Percentiles rank a stretch among this genome's conserved stretches.
phyloP scores from a whole-genome alignment of 306 rosid genomes.

The Oxytropis ochrocephala region DNA sequence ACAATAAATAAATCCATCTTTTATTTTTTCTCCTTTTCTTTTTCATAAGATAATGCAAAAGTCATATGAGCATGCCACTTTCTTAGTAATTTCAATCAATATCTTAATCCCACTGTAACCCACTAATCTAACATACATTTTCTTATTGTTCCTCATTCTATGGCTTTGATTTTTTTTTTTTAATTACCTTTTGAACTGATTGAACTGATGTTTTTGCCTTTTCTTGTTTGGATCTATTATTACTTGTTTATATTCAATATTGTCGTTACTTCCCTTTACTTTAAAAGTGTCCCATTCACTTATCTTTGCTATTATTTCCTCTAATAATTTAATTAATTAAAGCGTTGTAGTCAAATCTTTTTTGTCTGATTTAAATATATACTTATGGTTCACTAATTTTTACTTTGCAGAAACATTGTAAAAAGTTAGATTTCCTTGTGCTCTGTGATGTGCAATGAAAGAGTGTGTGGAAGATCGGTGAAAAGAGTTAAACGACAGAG shows the following conservation, averaged over 20 bases:
- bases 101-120: slow-evolving; percentile 59
- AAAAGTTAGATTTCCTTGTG: slow-evolving; percentile 50
- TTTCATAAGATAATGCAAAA: slow-evolving; percentile 29
- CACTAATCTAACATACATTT: slow-evolving; percentile 51
- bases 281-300: slow-evolving; percentile 9
- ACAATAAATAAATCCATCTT: slow-evolving; percentile 4
- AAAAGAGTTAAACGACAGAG: slow-evolving; percentile 26
- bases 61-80: slow-evolving; percentile 43
- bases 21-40: slow-evolving; percentile 14
- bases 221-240: slow-evolving; percentile 29
- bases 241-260: slow-evolving; percentile 7
- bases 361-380: slow-evolving; percentile 28
- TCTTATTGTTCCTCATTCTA: slow-evolving; percentile 36
- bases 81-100: slow-evolving; percentile 28
- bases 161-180: slow-evolving; percentile 29
- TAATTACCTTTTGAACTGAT: slow-evolving; percentile 16
- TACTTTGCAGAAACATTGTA: slow-evolving; percentile 23
- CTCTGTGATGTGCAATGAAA: slow-evolving; percentile 33
- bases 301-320: slow-evolving; percentile 13
- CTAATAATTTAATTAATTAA: slow-evolving; percentile 19
- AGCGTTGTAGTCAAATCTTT: slow-evolving; percentile 19
- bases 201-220: slow-evolving; percentile 25
- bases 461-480: slow-evolving; percentile 25
- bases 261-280: slow-evolving; percentile 15
- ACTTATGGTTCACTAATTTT: not conserved